phyloP scores from a whole-genome alignment of 192 early-diverging fungal genomes.

The Coemansia sp. region DNA sequence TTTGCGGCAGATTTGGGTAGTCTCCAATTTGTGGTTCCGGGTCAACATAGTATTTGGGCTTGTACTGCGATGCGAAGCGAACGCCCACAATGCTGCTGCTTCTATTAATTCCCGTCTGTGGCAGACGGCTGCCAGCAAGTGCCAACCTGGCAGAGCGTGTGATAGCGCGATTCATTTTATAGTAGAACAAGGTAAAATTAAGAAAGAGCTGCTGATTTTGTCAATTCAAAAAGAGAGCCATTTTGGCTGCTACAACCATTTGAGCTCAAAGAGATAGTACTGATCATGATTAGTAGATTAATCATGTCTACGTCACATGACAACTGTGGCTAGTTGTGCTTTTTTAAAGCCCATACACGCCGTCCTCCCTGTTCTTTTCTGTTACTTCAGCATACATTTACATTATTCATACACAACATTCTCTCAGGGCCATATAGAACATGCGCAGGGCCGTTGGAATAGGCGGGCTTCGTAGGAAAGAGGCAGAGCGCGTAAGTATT shows the following conservation, averaged over 20 bases:
- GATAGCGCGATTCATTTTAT: no score
- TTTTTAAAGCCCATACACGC: no score
- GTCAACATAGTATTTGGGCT: conserved; percentile 39
- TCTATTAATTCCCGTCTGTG: neutral
- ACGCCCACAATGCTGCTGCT: neutral
- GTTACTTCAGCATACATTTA: neutral
- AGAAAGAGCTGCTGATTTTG: no score
- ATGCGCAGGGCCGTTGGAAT: conserved; percentile 54
- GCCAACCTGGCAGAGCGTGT: neutral
- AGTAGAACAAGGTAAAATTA: no score
- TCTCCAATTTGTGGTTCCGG: conserved; percentile 73
- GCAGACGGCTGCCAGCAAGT: conserved; percentile 5
- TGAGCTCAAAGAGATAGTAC: no score
- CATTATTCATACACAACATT: neutral
- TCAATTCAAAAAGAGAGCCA: no score
- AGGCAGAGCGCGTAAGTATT: conserved; percentile 41
- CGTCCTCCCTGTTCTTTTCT: no score
- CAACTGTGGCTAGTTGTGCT: neutral
- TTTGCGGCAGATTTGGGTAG: conserved; percentile 69
- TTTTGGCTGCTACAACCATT: no score
- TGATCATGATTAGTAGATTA: no score
- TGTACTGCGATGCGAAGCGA: conserved; percentile 31
- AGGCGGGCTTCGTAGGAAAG: conserved; percentile 54
- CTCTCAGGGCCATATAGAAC: neutral
- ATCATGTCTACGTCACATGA: neutral